phyloP scores from a whole-genome alignment of 306 rosid species.

The Trichosanthes truncata region DNA sequence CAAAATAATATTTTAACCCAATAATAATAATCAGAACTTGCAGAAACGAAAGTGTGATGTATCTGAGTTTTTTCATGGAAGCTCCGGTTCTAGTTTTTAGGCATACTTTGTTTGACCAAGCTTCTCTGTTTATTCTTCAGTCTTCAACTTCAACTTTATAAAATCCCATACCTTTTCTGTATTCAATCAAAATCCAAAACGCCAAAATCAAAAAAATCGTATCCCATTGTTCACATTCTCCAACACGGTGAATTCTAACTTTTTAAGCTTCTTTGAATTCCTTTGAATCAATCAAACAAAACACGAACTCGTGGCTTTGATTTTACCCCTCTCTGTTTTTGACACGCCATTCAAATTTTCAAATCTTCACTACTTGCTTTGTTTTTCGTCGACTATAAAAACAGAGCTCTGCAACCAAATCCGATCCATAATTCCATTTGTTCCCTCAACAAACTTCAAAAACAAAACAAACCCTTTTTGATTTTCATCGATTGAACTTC shows the following conservation, averaged over 20 bases:
- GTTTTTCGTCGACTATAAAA: neutral
- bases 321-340: neutral
- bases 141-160: neutral
- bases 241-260: neutral
- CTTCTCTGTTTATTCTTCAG: neutral
- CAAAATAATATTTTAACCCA: too few relatives aligned
- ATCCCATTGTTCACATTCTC: neutral
- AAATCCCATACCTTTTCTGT: neutral
- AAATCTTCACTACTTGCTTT: neutral
- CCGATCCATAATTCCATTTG: neutral
- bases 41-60: neutral
- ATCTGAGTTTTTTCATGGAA: slow-evolving; percentile 2
- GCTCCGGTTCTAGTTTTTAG: neutral
- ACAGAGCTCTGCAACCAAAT: neutral
- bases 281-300: slow-evolving; percentile 49
- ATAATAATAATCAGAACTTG: neutral
- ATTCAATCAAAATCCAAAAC: neutral
- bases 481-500: neutral
- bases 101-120: neutral
- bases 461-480: neutral
- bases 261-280: neutral
- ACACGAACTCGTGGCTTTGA: slow-evolving; percentile 34
- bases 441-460: neutral
- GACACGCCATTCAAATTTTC: neutral
- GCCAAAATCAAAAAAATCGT: neutral